phyloP scores from a whole-genome alignment of 2,329 filamentous ascomycete species.

The Cladophialophora exuberans region DNA sequence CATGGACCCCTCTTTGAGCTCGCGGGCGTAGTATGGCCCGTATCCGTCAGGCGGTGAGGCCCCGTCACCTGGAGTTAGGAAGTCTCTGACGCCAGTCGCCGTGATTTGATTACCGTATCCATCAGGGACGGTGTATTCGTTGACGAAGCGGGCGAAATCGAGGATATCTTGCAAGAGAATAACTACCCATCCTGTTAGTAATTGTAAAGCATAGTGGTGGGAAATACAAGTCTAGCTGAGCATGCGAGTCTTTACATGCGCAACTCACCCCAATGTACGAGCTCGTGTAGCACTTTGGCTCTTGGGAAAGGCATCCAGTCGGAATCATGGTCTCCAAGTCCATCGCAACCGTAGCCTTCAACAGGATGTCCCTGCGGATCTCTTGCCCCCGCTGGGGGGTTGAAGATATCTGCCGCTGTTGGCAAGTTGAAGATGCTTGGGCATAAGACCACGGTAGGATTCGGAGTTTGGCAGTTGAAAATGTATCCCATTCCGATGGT shows the following conservation, averaged over 20 bases:
- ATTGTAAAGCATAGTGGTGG: not conserved
- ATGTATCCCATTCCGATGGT: not conserved
- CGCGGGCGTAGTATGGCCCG: not conserved
- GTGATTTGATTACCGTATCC: too few species aligned
- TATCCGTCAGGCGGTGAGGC: not conserved
- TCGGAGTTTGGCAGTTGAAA: not conserved
- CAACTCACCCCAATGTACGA: not conserved
- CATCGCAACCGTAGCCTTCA: not conserved
- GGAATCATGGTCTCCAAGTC: not conserved
- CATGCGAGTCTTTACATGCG: not conserved
- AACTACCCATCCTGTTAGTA: not conserved
- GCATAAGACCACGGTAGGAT: not conserved
- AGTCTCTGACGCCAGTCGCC: not conserved
- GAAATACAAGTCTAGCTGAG: not conserved
- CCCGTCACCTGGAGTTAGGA: not conserved
- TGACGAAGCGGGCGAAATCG: not conserved
- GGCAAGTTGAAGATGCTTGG: not conserved
- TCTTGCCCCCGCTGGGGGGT: not conserved
- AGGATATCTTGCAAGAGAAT: slow-evolving; percentile 2
- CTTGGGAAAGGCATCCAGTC: not conserved
- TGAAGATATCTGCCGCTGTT: not conserved
- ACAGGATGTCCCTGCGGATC: not conserved
- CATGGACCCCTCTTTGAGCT: not conserved
- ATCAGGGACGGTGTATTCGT: too few species aligned
- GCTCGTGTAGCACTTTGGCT: not conserved